Evolutionary conservation across 1,139 yeast genomes (phyloP), one percentile per base, ranked within the genome.

Genomic region (Arxiozyma heterogenica): DNA sequence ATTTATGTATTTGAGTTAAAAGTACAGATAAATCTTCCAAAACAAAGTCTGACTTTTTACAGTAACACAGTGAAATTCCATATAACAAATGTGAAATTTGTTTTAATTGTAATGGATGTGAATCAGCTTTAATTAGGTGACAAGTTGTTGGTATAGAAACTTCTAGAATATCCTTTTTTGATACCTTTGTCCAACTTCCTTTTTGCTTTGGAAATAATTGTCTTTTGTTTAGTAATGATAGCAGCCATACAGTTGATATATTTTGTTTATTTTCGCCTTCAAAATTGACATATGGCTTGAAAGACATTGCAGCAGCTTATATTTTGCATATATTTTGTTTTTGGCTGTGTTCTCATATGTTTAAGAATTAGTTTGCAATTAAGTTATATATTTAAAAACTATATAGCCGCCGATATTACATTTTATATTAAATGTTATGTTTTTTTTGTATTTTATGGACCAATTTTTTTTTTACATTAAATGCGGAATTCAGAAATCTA

Each of bases 71-170:
- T 3, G 69, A 58, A 4, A 67, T 65, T 11, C 71, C 71, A 50
- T 64, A 66, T 21, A 67, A 50, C 30, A 67, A 53, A 47, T 60
- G 64, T 0, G 70, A 66, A 1, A 66, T 60, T 21, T 65, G 63
- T 45, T 67, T 57, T 47, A 67, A 53, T 8, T 70, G 62, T 18
- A 66, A 45, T 4, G 57, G 55, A 8, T 45, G 34, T 9, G 58
- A 60, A 34, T 54, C 58, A 7, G 55, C 50, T 27, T 60, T 56
- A n/a, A 67, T 61, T 1, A 58, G 56, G 27, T 58, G 54, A 53
- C 71, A 67, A 2, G 70, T 64, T 22, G 59, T 55, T 2, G 70
- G 68, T 9, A 67, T 66, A 2, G 66, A 66, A 11, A 67, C 61
- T 20, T 59, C 60, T 4, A 66, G 45, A n/a, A 67, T 67, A 51